Evolutionary conservation across 345 rosid species (phyloP).

Genomic region (Euphorbia lathyris): DNA sequence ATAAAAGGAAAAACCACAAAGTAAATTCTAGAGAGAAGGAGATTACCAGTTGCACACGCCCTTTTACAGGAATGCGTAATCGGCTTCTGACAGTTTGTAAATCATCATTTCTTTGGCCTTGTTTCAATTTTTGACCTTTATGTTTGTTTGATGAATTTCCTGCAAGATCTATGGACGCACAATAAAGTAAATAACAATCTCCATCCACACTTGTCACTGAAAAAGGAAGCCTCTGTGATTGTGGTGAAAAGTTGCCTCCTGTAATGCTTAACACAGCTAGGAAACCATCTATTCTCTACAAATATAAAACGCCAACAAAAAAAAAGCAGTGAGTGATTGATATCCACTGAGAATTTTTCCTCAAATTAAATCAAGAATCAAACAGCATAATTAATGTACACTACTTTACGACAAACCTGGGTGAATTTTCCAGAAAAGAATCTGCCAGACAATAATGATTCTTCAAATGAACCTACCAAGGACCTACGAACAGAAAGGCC

Average conservation of each 20-base stretch:
- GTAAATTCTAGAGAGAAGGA: constrained; percentile 14
- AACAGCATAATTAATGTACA: constrained; percentile 1
- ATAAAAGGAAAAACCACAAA: constrained; percentile 7
- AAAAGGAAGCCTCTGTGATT: constrained; percentile 89
- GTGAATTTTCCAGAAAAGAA: constrained; percentile 54
- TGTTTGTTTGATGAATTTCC: constrained; percentile 54
- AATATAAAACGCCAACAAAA: constrained; percentile 23
- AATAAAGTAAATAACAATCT: constrained; percentile 72
- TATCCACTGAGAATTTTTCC: neutral
- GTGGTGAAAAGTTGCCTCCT: constrained; percentile 84
- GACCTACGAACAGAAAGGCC: constrained; percentile 77
- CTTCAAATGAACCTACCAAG: constrained; percentile 97
- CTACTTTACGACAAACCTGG: constrained; percentile 48
- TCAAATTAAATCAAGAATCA: neutral
- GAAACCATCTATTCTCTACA: constrained; percentile 82
- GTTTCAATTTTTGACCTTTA: constrained; percentile 53
- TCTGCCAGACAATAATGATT: constrained; percentile 85
- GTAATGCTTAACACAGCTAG: constrained; percentile 90
- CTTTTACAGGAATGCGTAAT: constrained; percentile 82
- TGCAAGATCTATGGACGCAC: constrained; percentile 75
- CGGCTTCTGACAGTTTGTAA: constrained; percentile 60
- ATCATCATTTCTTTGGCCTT: constrained; percentile 51
- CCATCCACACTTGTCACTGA: constrained; percentile 87
- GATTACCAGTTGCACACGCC: constrained; percentile 85
- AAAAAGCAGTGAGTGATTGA: constrained; percentile 11